These are phyloP conservation scores for Mortierella sp. DNA, from an alignment of 371 early-diverging fungal species.

Conservation along the genomic window DNA sequence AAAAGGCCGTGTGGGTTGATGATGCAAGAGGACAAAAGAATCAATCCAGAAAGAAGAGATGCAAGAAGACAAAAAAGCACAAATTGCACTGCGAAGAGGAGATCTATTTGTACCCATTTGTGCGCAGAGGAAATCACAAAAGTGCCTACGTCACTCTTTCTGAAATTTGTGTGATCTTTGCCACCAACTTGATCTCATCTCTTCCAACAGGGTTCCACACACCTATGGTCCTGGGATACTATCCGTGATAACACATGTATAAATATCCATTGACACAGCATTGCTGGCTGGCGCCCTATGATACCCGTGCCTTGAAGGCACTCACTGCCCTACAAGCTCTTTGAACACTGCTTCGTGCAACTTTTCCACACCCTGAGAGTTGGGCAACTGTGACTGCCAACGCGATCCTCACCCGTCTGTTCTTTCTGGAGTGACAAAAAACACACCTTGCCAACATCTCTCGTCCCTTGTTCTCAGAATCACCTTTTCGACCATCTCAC, in stretches of 20 bases:
- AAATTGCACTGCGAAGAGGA: neutral
- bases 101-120: neutral
- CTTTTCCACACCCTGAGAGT: no score
- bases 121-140: neutral
- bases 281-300: no score
- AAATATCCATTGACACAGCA: no score
- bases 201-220: neutral
- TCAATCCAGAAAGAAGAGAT: slow-evolving; percentile 14
- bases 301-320: no score
- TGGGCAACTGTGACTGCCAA: no score
- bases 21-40: neutral
- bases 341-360: no score
- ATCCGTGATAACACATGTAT: no score
- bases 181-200: neutral
- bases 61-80: slow-evolving; percentile 14
- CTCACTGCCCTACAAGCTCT: no score
- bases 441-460: neutral
- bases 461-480: neutral
- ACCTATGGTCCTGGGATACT: no score
- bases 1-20: neutral
- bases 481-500: neutral
- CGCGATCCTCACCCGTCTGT: no score
- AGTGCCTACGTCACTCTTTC: neutral
- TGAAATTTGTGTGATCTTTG: neutral
- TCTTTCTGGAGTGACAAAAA: no score